Evolutionary conservation across 75 land plant genomes (phyloP), one percentile per base, ranked within the genome.

Genomic region (Cupressus sempervirens): DNA sequence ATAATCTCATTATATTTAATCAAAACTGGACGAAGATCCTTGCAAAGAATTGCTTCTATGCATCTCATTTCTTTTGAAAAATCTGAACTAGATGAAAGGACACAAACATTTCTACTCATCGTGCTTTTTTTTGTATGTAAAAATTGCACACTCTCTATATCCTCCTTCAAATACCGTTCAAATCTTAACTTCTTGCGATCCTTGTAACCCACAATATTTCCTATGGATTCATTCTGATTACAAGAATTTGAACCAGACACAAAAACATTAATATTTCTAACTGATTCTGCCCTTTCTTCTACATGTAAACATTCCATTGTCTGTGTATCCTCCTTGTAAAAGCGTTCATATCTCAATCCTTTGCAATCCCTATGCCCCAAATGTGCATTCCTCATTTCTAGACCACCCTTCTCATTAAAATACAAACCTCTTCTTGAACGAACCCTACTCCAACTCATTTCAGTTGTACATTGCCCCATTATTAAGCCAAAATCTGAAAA

Each of bases 201-300:
- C 81, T 34, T 30, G 29, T 7, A 8, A 10, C 86, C 81, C 13
- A 79, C 3, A 11, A n/a, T 80, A 68, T 6, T 16, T 53, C 75
- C 53, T 45, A 83, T 83, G 15, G 50, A 45, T 26, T 84, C 70
- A 76, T 84, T 88, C 75, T 84, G 88, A 87, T 90, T 90, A 2
- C 82, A 72, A 23, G 23, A 26, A 52, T 65, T 46, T 38, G 76
- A 32, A 77, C 29, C 77, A 80, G 45, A 53, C 30, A 53, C 26
- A 40, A 6, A 20, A 73, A 9, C 85, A 20, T 16, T 40, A 18
- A 76, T 8, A 12, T 83, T 15, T 15, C 16, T n/a, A 84, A 2
- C 5, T 32, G 14, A 41, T 52, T 29, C 13, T 26, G 3, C 23
- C 26, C 7, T 38, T 35, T 43, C 76, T 50, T 58, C 83, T 26